Evolutionary conservation across 352 stramenopile species (phyloP).

Genomic region (Phytophthora citricola): DNA sequence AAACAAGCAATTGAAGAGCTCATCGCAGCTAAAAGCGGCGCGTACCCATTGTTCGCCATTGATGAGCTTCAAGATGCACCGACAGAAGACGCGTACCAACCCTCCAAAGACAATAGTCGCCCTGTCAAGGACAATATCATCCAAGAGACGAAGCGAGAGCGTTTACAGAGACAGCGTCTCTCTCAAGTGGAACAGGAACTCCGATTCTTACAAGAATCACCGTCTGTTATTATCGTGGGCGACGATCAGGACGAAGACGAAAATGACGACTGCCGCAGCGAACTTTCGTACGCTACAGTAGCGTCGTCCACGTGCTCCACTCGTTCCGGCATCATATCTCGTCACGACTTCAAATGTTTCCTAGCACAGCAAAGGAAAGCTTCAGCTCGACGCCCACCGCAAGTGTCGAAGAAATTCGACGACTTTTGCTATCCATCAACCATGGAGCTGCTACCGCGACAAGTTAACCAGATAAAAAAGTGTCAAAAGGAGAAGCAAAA

Average conservation of each 20-base stretch:
- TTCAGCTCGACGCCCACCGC: conserved; percentile 36
- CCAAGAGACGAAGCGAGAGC: conserved; percentile 54
- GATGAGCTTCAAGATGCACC: conserved; percentile 31
- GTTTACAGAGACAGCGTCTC: conserved; percentile 50
- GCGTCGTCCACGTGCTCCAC: conserved; percentile 57
- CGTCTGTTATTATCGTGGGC: conserved; percentile 49
- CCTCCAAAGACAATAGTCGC: background rate
- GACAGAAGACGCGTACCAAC: conserved; percentile 9
- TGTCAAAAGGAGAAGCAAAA: background rate
- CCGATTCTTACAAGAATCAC: conserved; percentile 54
- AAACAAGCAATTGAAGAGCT: conserved; percentile 61
- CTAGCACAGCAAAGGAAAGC: conserved; percentile 45
- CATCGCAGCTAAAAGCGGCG: conserved; percentile 40
- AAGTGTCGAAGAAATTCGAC: conserved; percentile 54
- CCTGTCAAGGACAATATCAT: conserved; percentile 45
- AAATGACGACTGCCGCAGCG: conserved; percentile 48
- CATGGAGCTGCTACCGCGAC: conserved; percentile 9
- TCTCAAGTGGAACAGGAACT: conserved; percentile 66
- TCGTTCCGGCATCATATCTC: conserved; percentile 61
- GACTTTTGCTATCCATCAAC: conserved; percentile 47
- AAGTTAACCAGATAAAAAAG: background rate
- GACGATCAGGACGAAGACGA: conserved; percentile 44
- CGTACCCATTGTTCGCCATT: conserved; percentile 41
- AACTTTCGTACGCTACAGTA: conserved; percentile 53
- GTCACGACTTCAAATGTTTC: conserved; percentile 61